Evolutionary conservation across 1,139 yeast species (phyloP), one percentile per base, ranked within the genome.

Genomic region (Kodamaea sp.): DNA sequence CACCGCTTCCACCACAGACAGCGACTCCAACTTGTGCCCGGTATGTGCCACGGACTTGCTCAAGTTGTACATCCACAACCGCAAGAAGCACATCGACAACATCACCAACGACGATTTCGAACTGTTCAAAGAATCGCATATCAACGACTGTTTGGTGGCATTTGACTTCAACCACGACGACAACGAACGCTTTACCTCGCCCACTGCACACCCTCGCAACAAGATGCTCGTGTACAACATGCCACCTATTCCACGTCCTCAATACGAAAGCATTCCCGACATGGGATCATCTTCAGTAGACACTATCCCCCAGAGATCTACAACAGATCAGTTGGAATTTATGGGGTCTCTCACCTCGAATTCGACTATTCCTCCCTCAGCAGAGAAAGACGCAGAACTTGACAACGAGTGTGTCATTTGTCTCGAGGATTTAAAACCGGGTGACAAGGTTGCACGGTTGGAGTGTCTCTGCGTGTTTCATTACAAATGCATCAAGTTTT

Each of bases 401-500:
- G 80, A 73, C 25, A 71, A 73, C 29, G 98, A 92, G 55, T 92
- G 99, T 59, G 92, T 89, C 7, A 90, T 92, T 26, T 92, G 99
- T 56, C 76, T 90, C 46, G 98, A 92, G 53, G 95, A 86, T 22
- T 77, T 90, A 55, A 65, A 65, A 34, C 87, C 89, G 0, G 96
- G 96, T 3, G 94, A 89, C 39, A 83, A 82, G 50, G 94, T 94
- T 11, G 97, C 96, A 0, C 66, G 99, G 24, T 64, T 94, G 37
- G 98, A 92, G 57, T 94, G 98, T 57, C 70, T 94, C 16, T 94
- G 99, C 56, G 86, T 90, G 28, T 94, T 87, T 57, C 99, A 94
- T 56, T 88, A 89, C 55, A 68, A 74, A 44, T 92, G 98, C 59
- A 92, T 92, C 47, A 79, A 83, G 57, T 83, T 80, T 44, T 92